Evolutionary conservation across 1,284 basidiomycete species (phyloP).

Genomic region (Neonothopanus nambi): DNA sequence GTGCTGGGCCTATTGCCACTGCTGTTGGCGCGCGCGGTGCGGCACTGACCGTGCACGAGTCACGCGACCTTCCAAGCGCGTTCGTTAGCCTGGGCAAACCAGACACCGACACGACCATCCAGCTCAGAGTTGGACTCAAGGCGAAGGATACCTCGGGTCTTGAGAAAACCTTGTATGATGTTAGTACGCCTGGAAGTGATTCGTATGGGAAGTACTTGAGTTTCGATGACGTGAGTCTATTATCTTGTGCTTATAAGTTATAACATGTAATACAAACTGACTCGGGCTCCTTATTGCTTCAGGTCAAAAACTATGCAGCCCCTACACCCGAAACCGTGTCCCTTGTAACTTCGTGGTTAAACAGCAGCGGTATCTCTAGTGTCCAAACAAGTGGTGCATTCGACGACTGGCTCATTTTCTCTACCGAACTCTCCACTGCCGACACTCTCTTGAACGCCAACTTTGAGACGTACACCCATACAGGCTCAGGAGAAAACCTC

Average conservation of each 20-base stretch:
- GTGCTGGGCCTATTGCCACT: too few relatives aligned
- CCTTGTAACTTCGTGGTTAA: constrained; percentile 39
- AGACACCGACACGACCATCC: constrained; percentile 6
- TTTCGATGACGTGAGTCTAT: constrained; percentile 29
- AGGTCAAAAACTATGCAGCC: constrained; percentile 33
- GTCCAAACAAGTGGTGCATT: constrained; percentile 22
- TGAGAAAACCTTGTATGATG: too few relatives aligned
- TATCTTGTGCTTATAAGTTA: not conserved
- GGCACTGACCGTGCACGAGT: constrained; percentile 12
- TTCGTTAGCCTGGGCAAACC: constrained; percentile 13
- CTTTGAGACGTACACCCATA: constrained; percentile 39
- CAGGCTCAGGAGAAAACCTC: too few relatives aligned
- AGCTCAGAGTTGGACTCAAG: too few relatives aligned
- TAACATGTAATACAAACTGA: too few relatives aligned
- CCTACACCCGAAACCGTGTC: too few relatives aligned
- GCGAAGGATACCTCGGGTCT: too few relatives aligned
- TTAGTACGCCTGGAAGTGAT: too few relatives aligned
- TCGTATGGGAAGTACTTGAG: constrained; percentile 32
- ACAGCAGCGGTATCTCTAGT: constrained; percentile 32
- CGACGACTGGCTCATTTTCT: constrained; percentile 8
- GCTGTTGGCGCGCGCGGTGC: too few relatives aligned
- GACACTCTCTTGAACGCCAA: constrained; percentile 37
- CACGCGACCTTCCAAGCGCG: constrained; percentile 6
- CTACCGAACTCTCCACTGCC: constrained; percentile 37
- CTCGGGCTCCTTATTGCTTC: constrained; percentile 15